These are phyloP conservation scores for Blastobotrys mokoenaii DNA, from an alignment of 805 yeast genomes.

Conservation along the genomic window DNA sequence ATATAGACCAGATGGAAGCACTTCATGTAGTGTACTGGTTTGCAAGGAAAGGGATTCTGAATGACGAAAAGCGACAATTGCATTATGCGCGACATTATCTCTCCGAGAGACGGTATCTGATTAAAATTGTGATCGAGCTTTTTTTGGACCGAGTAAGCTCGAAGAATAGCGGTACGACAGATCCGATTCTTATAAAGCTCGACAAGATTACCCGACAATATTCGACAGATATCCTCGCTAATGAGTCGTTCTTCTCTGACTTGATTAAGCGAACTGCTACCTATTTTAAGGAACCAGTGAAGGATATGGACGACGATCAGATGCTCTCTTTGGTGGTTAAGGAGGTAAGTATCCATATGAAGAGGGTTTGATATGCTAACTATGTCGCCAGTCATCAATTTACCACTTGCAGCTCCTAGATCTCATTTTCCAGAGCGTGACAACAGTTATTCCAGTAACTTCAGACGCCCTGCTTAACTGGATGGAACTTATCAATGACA, in stretches of 20 bases:
- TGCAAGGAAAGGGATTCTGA: constrained; percentile 7
- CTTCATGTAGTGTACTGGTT: constrained; percentile 11
- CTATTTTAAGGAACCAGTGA: background rate
- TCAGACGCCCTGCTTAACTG: constrained; percentile 5
- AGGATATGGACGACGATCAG: background rate
- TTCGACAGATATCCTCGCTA: constrained; percentile 9
- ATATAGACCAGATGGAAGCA: constrained; percentile 14
- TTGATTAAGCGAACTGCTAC: constrained; percentile 4
- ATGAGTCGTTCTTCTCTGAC: constrained; percentile 5
- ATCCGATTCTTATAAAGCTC: too few relatives aligned
- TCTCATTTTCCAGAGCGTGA: constrained; percentile 7
- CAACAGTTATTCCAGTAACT: constrained; percentile 7
- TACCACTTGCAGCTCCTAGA: constrained; percentile 6
- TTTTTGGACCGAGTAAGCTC: constrained; percentile 4
- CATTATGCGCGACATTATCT: constrained; percentile 13
- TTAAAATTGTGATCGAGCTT: constrained; percentile 13
- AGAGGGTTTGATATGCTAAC: background rate
- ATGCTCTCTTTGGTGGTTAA: background rate
- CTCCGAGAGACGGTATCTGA: constrained; percentile 14
- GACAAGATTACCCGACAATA: constrained; percentile 1
- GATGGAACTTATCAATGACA: constrained; percentile 5
- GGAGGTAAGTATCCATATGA: background rate
- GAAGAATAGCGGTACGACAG: background rate
- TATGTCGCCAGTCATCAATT: background rate
- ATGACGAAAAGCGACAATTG: constrained; percentile 7